These are phyloP conservation scores for Sphagnum fallax DNA, from an alignment of 228 moss, liverwort and hornwort genomes.

Conservation along the genomic window DNA sequence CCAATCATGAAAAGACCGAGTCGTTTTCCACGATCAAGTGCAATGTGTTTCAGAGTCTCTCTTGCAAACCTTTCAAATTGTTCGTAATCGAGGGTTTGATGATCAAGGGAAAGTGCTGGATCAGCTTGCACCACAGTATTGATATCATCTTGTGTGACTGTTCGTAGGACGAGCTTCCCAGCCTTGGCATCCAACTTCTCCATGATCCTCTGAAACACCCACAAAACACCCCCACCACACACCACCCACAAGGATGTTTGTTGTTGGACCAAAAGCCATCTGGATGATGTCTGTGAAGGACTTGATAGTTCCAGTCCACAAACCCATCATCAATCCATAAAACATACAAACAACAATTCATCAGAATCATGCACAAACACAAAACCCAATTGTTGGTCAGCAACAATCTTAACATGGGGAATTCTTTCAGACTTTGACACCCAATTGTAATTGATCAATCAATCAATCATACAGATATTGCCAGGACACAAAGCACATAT, in stretches of 20 bases:
- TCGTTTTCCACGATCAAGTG: constrained; percentile 80
- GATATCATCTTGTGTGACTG: constrained; percentile 70
- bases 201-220: constrained; percentile 42
- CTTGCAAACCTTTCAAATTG: constrained; percentile 72
- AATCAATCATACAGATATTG: no score
- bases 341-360: neutral
- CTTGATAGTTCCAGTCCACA: neutral
- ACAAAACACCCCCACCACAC: neutral
- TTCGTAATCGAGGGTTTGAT: constrained; percentile 24
- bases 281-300: neutral
- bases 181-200: constrained; percentile 71
- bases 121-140: constrained; percentile 33
- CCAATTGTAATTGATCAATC: no score
- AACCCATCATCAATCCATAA: neutral
- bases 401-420: no score
- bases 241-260: neutral
- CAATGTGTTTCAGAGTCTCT: constrained; percentile 66
- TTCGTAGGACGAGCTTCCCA: constrained; percentile 69
- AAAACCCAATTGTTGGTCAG: no score
- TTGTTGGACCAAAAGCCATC: neutral
- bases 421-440: no score
- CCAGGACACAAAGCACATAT: no score
- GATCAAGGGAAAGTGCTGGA: constrained; percentile 22
- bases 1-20: constrained; percentile 85
- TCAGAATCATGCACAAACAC: no score